Evolutionary conservation across 371 early-diverging fungal species (phyloP).

Genomic region (Astathelohania contejeani): DNA sequence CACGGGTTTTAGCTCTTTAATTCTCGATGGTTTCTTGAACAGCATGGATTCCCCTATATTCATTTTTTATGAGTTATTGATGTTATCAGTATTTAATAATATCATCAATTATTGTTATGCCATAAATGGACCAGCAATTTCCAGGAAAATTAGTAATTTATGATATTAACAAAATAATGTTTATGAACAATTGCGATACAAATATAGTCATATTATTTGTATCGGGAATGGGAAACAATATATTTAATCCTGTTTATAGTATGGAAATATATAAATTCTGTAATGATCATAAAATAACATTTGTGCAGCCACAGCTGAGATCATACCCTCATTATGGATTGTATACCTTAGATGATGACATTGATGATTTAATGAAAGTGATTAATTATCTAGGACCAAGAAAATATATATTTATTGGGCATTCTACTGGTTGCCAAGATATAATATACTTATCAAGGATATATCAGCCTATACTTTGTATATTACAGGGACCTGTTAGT

Average conservation of each 20-base stretch:
- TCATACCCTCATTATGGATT: conserved; percentile 26
- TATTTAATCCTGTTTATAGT: conserved; percentile 7
- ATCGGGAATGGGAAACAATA: conserved; percentile 15
- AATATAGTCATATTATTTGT: too few species aligned
- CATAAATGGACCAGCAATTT: too few species aligned
- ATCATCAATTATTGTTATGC: too few species aligned
- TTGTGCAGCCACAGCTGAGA: conserved; percentile 28
- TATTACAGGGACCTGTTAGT: conserved; percentile 51
- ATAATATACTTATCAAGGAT: conserved; percentile 20
- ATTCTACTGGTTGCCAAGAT: conserved; percentile 50
- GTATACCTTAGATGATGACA: conserved; percentile 17
- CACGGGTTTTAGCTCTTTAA: too few species aligned
- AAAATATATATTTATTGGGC: conserved; percentile 41
- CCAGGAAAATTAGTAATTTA: too few species aligned
- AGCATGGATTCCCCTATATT: too few species aligned
- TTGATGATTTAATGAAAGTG: conserved; percentile 16
- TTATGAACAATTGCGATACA: too few species aligned
- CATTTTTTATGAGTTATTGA: too few species aligned
- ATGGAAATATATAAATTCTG: conserved; percentile 6
- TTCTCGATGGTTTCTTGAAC: too few species aligned
- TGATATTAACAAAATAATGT: too few species aligned
- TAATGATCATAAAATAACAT: conserved; percentile 4
- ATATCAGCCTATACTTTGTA: conserved; percentile 1
- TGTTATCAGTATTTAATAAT: too few species aligned
- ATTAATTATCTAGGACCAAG: background rate